These are phyloP conservation scores for Russula sp. DNA, from an alignment of 768 basidiomycete genomes.

Conservation along the genomic window DNA sequence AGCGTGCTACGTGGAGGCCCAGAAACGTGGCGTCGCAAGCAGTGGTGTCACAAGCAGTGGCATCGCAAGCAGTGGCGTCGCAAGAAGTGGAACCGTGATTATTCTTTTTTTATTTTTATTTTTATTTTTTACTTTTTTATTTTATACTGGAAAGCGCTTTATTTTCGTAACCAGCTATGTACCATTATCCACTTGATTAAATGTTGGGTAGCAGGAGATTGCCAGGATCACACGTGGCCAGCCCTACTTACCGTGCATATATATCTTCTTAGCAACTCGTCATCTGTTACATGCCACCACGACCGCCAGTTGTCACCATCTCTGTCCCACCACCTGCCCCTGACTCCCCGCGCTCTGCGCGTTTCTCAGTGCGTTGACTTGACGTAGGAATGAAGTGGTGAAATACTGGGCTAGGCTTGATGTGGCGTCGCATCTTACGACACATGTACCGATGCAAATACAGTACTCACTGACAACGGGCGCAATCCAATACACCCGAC, in stretches of 20 bases:
- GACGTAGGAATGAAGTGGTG: slow-evolving; percentile 65
- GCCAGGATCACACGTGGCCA: no score
- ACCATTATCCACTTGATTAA: no score
- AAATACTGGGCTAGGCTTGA: slow-evolving; percentile 61
- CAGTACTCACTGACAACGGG: slow-evolving; percentile 58
- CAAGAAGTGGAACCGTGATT: no score
- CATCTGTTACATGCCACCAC: slow-evolving; percentile 15
- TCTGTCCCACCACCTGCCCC: slow-evolving; percentile 35
- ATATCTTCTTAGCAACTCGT: slow-evolving; percentile 26
- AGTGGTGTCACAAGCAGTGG: no score
- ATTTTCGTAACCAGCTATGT: no score
- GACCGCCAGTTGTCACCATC: slow-evolving; percentile 9
- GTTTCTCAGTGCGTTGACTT: neutral
- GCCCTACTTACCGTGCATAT: no score
- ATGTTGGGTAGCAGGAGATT: no score
- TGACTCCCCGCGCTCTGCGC: slow-evolving; percentile 61
- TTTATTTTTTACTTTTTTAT: no score
- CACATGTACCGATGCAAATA: slow-evolving; percentile 66
- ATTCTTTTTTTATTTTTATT: no score
- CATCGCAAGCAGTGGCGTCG: no score
- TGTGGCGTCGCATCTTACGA: slow-evolving; percentile 53
- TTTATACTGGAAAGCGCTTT: no score
- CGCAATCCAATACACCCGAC: slow-evolving; percentile 80
- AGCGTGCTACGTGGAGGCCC: neutral
- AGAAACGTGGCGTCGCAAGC: neutral